Evolutionary conservation across 176 grass and related monocot species (phyloP).

Genomic region (Aegilops longissima): DNA sequence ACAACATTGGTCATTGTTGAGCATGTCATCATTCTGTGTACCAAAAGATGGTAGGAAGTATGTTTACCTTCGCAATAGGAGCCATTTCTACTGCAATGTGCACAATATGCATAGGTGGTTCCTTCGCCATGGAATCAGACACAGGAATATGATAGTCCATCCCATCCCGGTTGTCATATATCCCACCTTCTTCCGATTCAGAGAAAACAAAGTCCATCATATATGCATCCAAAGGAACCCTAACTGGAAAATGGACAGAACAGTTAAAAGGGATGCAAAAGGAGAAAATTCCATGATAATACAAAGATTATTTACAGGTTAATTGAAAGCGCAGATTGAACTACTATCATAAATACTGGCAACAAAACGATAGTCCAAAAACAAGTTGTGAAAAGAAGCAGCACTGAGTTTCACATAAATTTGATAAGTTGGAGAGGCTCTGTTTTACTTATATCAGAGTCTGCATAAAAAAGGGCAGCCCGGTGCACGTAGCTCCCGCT

Average conservation of each 20-base stretch:
- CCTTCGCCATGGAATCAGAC: slow-evolving; percentile 59
- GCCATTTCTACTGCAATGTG: slow-evolving; percentile 97
- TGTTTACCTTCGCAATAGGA: slow-evolving; percentile 88
- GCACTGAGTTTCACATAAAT: neutral
- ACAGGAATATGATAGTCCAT: slow-evolving; percentile 97
- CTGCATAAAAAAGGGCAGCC: too few relatives aligned
- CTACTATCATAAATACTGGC: slow-evolving; percentile 22
- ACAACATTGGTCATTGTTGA: neutral
- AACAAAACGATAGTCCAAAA: neutral
- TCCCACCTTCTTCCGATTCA: slow-evolving; percentile 81
- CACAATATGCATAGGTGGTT: slow-evolving; percentile 94
- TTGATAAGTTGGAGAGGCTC: neutral
- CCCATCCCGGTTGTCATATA: slow-evolving; percentile 82
- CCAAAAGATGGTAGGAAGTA: neutral
- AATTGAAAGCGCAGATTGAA: neutral
- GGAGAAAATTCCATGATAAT: slow-evolving; percentile 10
- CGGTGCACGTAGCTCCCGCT: too few relatives aligned
- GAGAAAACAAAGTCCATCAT: slow-evolving; percentile 99
- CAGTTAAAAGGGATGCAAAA: neutral
- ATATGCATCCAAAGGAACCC: slow-evolving; percentile 88
- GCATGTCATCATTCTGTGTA: neutral
- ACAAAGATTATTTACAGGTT: neutral
- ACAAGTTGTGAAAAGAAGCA: neutral
- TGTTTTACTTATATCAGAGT: slow-evolving; percentile 10
- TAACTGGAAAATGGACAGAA: slow-evolving; percentile 54